Base-by-base conservation (phyloP, 352 stramenopile genomes). In the Globisporangium cederbergense region DNA sequence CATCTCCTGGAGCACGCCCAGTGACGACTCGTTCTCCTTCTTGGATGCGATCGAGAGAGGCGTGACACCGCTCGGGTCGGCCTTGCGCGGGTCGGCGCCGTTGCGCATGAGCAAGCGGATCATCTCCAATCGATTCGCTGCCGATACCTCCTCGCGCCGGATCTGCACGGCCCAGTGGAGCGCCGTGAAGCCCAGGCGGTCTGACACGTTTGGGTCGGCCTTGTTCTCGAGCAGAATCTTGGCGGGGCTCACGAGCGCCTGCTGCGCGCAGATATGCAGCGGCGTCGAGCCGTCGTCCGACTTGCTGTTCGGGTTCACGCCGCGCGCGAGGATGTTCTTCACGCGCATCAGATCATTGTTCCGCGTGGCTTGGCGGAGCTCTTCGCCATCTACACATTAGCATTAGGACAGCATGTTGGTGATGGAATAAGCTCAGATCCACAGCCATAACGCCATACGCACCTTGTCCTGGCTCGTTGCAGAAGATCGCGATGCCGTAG, bases 101-200 rank as follows among this genome's bases (percentile, higher is more conserved):
- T 82, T 76, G 14, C 77, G 74, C 32, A 93, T 60, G 28, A 95
- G 57, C 62, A 91, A 65, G 8, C 81, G 76, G 55, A 93, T 88
- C 14, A 88, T 88, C 25, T 83, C 79, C n/a, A 95, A 70, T 0
- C 83, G 81, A 64, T 80, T 91, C 32, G 72, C 54, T 3, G 75
- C 42, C 16, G 79, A 91, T 14, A 81, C 61, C 72, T 93, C 86
- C 68, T 95, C 84, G 53, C 86, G 79, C 50, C 84, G 81, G 66
- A 93, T 76, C 60, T 93, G 84, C 4, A 95, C 86, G 10, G 86
- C 83, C 84, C 86, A 95, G 60, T 95, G 83, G 42, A 93, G 59
- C 9, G 86, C 84, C 11, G 84, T 89, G 49, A 93, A 91, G 3
- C 84, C 84, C 40, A 93, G 65, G 4, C 77, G 68, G 66, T 92